phyloP scores from a whole-genome alignment of 768 basidiomycete species.

The Hypsizygus marmoreus region DNA sequence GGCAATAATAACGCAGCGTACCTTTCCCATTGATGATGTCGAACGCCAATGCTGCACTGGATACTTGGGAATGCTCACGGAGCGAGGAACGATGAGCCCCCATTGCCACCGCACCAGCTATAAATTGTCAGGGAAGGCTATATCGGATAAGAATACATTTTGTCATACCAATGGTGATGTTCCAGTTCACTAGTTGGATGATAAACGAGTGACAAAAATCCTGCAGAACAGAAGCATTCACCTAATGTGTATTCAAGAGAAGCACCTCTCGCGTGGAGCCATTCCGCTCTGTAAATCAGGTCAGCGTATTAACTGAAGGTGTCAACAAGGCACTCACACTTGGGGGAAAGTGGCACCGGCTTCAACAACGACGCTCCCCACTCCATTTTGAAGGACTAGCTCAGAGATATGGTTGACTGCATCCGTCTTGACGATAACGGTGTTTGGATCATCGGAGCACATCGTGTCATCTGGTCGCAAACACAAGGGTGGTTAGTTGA shows the following conservation, averaged over 20 bases:
- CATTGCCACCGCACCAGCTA: conserved; percentile 40
- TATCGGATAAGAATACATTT: background rate
- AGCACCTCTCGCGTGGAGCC: conserved; percentile 35
- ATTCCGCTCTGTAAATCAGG: conserved; percentile 27
- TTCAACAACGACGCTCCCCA: conserved; percentile 35
- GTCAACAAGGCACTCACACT: conserved; percentile 21
- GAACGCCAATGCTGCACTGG: conserved; percentile 33
- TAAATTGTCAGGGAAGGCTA: background rate
- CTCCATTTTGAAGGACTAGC: conserved; percentile 25
- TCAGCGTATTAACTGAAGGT: background rate
- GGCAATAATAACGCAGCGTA: conserved; percentile 8
- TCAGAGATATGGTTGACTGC: conserved; percentile 34
- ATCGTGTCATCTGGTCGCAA: conserved; percentile 39
- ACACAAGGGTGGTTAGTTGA: no score
- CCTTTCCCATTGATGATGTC: conserved; percentile 40
- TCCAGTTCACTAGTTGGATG: conserved; percentile 37
- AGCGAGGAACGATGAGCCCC: conserved; percentile 42
- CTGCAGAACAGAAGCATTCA: conserved; percentile 6
- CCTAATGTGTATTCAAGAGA: conserved; percentile 36
- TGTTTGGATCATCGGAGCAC: conserved; percentile 37
- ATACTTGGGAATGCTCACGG: conserved; percentile 38
- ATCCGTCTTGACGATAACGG: conserved; percentile 37
- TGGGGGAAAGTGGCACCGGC: conserved; percentile 38
- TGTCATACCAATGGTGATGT: conserved; percentile 35
- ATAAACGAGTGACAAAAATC: background rate